Evolutionary conservation across 495 filamentous ascomycete genomes (phyloP).

Genomic region (Penicillium manginii): DNA sequence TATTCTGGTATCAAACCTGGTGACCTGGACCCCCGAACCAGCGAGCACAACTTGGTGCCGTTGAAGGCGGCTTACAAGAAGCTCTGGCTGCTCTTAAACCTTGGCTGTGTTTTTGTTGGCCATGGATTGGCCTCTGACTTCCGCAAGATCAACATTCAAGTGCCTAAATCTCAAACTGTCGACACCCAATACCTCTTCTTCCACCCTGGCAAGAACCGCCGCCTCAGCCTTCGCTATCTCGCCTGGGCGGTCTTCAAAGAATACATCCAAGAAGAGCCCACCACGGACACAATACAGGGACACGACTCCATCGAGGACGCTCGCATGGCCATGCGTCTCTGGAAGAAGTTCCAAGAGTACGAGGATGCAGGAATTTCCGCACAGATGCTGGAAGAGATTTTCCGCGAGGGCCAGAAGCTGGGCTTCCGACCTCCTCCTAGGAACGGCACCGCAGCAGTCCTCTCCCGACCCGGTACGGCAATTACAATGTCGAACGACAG

Average conservation of each 20-base stretch:
- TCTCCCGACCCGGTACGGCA: constrained; percentile 50
- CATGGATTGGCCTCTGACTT: constrained; percentile 94
- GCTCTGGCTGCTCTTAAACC: constrained; percentile 93
- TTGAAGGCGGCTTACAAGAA: constrained; percentile 96
- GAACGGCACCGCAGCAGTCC: constrained; percentile 37
- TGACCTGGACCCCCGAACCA: constrained; percentile 76
- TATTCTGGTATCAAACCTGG: constrained; percentile 87
- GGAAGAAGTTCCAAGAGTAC: constrained; percentile 88
- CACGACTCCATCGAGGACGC: constrained; percentile 97
- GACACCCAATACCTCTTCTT: constrained; percentile 92
- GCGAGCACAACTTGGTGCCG: constrained; percentile 78
- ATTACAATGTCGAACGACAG: constrained; percentile 48
- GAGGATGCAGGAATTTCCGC: constrained; percentile 77
- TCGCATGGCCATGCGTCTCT: constrained; percentile 83
- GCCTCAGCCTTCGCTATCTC: constrained; percentile 84
- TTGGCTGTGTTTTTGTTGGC: constrained; percentile 91
- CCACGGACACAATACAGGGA: constrained; percentile 43
- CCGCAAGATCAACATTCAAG: constrained; percentile 95
- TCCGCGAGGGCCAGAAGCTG: constrained; percentile 68
- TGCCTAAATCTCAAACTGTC: constrained; percentile 87
- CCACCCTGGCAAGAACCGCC: constrained; percentile 64
- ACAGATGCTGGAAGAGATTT: constrained; percentile 79
- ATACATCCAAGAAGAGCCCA: constrained; percentile 81
- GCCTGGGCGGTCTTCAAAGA: constrained; percentile 87
- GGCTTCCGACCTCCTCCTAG: constrained; percentile 73